Conservation (phyloP, 768 basidiomycete species). For the Imleria badia region DNA sequence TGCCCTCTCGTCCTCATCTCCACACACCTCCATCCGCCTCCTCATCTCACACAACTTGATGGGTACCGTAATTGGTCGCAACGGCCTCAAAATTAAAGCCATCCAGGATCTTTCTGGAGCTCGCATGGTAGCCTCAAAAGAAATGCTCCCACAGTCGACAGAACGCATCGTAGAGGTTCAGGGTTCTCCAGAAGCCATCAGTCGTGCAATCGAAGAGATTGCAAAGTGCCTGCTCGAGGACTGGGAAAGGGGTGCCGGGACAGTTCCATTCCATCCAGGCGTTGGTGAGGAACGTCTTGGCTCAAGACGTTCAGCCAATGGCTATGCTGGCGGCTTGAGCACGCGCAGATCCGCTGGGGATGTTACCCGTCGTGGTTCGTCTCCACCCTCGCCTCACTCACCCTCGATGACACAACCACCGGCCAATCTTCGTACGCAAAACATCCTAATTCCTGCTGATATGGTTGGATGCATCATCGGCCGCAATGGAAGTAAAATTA, state of each 20-base stretch:
- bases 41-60: constrained; percentile 99
- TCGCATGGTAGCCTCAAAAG: constrained; percentile 98
- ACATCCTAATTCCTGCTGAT: constrained; percentile 98
- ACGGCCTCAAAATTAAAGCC: constrained; percentile 96
- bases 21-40: constrained; percentile 89
- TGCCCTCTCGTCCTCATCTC: constrained; percentile 61
- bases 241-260: constrained; percentile 92
- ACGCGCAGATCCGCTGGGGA: constrained; percentile 71
- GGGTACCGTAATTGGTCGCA: constrained; percentile 98
- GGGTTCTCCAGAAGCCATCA: constrained; percentile 89
- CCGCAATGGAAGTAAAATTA: constrained; percentile 96
- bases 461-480: constrained; percentile 99
- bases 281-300: constrained; percentile 66
- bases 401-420: constrained; percentile 55
- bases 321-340: constrained; percentile 47
- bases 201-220: constrained; percentile 93
- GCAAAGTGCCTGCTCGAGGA: constrained; percentile 94
- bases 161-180: constrained; percentile 99
- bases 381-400: constrained; percentile 35
- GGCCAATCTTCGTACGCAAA: constrained; percentile 93
- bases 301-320: constrained; percentile 51
- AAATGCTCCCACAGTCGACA: constrained; percentile 98
- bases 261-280: constrained; percentile 94
- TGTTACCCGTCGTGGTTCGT: constrained; percentile 42
- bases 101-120: constrained; percentile 96